A percentile compares a stretch with the other conserved stretches of the same genome.
Conservation (phyloP, 768 basidiomycete species). For the Trametes cubensis region DNA sequence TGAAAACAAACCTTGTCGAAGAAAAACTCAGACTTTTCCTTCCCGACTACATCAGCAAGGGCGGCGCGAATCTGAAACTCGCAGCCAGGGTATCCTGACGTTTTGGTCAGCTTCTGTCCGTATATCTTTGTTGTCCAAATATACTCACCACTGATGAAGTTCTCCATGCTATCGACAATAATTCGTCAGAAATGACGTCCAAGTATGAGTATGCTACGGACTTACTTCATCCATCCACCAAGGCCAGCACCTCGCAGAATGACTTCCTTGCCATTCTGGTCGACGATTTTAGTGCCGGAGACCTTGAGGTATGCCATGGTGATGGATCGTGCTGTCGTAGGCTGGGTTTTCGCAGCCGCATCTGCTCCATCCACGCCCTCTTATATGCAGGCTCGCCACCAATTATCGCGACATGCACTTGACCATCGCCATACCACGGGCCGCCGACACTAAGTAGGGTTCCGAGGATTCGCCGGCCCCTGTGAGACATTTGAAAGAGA, state of each 20-base stretch:
- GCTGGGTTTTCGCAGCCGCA: background rate
- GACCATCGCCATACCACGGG: background rate
- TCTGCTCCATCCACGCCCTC: background rate
- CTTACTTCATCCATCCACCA: slow-evolving; percentile 79
- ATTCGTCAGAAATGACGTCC: background rate
- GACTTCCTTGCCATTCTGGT: slow-evolving; percentile 57
- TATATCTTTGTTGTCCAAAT: background rate
- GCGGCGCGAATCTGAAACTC: slow-evolving; percentile 78
- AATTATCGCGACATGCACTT: background rate
- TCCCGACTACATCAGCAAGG: slow-evolving; percentile 64
- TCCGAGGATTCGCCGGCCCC: slow-evolving; percentile 4
- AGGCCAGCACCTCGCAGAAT: slow-evolving; percentile 75
- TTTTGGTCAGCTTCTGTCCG: background rate
- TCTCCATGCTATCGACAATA: slow-evolving; percentile 59
- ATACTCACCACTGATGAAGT: slow-evolving; percentile 65
- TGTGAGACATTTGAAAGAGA: background rate
- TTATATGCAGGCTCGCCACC: background rate
- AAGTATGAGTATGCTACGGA: background rate
- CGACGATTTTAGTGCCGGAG: slow-evolving; percentile 61
- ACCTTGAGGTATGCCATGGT: slow-evolving; percentile 59
- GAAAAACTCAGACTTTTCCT: slow-evolving; percentile 73
- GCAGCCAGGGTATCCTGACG: slow-evolving; percentile 64
- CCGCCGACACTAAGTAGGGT: background rate
- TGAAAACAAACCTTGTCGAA: slow-evolving; percentile 70
- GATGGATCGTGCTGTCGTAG: background rate